Base-by-base conservation (phyloP, 179 eudicot genomes). In the Patellifolia procumbens region DNA sequence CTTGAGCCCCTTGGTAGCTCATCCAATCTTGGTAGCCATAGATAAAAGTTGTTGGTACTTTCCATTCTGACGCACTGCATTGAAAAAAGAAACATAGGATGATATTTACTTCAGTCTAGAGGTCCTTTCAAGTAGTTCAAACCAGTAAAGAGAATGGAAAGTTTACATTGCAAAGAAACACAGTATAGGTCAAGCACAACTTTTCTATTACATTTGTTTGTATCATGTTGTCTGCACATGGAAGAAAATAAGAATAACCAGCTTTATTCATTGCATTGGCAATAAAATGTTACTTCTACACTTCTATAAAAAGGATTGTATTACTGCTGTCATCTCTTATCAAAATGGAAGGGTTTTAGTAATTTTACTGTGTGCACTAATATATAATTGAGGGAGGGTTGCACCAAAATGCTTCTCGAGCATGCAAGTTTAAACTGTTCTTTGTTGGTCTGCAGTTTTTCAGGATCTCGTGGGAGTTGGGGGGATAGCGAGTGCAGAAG, bases 21-120 rank as follows among this genome's bases (percentile, higher is more conserved):
- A 92, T 92, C 98, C 98, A 94, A 86, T 94, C 98, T 24, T 89
- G 73, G 61, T 76, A 26, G 22, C 98, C 98, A 62, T 94, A 94
- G 74, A 94, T 94, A 70, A 92, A 91, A 15, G 90, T 87, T 32
- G 97, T 92, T 53, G 98, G 97, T 56, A 94, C 98, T 84, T 94
- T 94, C 98, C 98, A 94, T 62, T 94, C 91, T 1, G 98, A 84
- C 59, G 97, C 96, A 78, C 98, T 94, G 92, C 81, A 80, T 68
- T 74, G 48, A 78, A 52, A 69, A 78, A 24, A 63, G 49, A 56
- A 39, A 61, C 24, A 46, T 24, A 55, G 51, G 43, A 39, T 39
- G 8, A 39, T 39, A 39, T 39, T 1, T 13, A 55, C 29, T 58
- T 71, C 29, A 67, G 8, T 66, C 35, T 59, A 59, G 17, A n/a